These are phyloP conservation scores for Udeniomyces megalosporus DNA, from an alignment of 768 basidiomycete genomes.

Conservation along the genomic window DNA sequence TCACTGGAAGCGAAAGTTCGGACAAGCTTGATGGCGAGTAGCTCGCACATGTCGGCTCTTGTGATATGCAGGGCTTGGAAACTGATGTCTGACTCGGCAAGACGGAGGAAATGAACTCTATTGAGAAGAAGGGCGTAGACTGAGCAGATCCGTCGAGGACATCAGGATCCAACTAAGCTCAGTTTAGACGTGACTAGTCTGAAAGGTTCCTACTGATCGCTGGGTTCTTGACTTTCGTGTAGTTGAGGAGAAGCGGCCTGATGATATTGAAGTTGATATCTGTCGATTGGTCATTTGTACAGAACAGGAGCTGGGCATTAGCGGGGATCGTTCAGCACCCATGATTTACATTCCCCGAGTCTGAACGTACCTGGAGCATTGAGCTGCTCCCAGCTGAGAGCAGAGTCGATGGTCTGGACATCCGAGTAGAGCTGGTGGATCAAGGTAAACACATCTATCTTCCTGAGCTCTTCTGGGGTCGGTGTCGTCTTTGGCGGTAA, in stretches of 20 bases:
- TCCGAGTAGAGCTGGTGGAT: neutral
- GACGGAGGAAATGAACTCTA: conserved; percentile 57
- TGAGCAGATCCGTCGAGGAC: neutral
- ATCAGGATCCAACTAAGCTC: too few species aligned
- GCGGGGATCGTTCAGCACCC: neutral
- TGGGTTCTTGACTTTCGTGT: conserved; percentile 59
- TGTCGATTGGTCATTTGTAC: too few species aligned
- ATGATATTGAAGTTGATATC: conserved; percentile 69
- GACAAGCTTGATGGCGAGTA: conserved; percentile 47
- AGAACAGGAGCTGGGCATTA: too few species aligned
- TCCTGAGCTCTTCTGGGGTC: neutral
- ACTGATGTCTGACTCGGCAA: conserved; percentile 54
- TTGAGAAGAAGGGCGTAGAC: conserved; percentile 65
- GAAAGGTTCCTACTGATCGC: conserved; percentile 35
- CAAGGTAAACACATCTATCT: neutral
- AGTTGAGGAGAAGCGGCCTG: conserved; percentile 55
- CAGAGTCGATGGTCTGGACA: neutral
- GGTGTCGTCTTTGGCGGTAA: too few species aligned
- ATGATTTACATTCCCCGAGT: neutral
- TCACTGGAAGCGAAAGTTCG: conserved; percentile 49
- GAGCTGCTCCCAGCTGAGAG: conserved; percentile 11
- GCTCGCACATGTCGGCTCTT: conserved; percentile 35
- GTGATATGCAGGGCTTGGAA: conserved; percentile 53
- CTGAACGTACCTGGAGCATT: neutral
- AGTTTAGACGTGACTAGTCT: neutral